Conservation (phyloP, 306 rosid species). For the Glycine soja region DNA sequence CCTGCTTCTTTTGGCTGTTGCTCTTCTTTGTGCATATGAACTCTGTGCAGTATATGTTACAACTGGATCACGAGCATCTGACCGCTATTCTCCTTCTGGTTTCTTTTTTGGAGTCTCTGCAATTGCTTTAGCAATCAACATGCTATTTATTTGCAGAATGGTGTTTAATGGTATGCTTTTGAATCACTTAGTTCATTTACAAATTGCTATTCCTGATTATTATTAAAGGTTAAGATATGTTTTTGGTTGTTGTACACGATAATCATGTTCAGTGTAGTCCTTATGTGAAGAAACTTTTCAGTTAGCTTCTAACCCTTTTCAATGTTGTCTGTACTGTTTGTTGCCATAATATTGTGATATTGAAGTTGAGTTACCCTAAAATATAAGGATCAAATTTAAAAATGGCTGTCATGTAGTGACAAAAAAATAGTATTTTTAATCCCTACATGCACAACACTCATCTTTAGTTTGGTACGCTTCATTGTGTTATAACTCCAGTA, state of each 20-base stretch:
- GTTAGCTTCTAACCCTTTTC: background rate
- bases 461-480: background rate
- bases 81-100: slow-evolving; percentile 98
- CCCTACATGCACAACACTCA: background rate
- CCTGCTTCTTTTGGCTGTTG: slow-evolving; percentile 96
- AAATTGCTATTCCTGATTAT: slow-evolving; percentile 26
- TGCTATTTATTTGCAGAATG: slow-evolving; percentile 99
- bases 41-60: slow-evolving; percentile 99
- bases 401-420: slow-evolving; percentile 6
- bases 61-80: slow-evolving; percentile 94
- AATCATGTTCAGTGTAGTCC: slow-evolving; percentile 8
- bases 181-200: slow-evolving; percentile 28
- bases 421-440: background rate
- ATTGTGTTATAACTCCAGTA: background rate
- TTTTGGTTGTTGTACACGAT: slow-evolving; percentile 3
- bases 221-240: background rate
- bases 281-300: background rate
- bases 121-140: slow-evolving; percentile 98
- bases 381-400: slow-evolving; percentile 13
- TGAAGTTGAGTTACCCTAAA: background rate
- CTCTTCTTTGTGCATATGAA: slow-evolving; percentile 94
- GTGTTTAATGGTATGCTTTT: slow-evolving; percentile 84
- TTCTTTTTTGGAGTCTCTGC: slow-evolving; percentile 99
- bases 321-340: background rate
- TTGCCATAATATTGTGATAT: background rate